Evolutionary conservation across 1,139 yeast genomes (phyloP).

Genomic region (Ashbya aceris): DNA sequence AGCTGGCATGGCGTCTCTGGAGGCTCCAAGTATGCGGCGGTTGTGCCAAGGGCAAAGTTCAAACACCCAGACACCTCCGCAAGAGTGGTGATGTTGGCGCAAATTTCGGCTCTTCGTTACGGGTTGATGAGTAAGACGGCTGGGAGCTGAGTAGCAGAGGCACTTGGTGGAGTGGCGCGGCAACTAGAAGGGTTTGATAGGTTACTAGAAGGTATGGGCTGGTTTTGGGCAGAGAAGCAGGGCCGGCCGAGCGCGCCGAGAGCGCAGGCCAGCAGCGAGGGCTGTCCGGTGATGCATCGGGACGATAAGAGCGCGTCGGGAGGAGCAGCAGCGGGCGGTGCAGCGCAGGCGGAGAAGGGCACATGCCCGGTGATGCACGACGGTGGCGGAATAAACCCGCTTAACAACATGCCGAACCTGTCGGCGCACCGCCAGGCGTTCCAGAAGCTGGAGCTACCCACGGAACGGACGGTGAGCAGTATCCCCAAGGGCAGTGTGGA

Average conservation of each 20-base stretch:
- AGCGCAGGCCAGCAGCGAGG: conserved; percentile 6
- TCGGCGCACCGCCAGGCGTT: conserved; percentile 68
- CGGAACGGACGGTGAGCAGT: conserved; percentile 72
- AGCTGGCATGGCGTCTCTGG: no score
- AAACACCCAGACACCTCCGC: no score
- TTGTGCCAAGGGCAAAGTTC: no score
- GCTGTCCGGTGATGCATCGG: conserved; percentile 19
- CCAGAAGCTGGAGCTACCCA: conserved; percentile 67
- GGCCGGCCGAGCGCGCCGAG: conserved; percentile 13
- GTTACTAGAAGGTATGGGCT: conserved; percentile 47
- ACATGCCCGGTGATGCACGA: conserved; percentile 35
- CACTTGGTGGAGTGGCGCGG: no score
- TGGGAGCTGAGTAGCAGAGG: no score
- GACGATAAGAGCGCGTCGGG: conserved; percentile 14
- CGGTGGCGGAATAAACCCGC: conserved; percentile 43
- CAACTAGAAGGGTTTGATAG: background rate
- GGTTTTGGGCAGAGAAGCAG: conserved; percentile 62
- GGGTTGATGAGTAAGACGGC: no score
- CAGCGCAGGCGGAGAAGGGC: conserved; percentile 10
- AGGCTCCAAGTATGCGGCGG: no score
- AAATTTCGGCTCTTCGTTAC: no score
- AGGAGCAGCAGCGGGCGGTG: conserved; percentile 30
- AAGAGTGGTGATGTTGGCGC: no score
- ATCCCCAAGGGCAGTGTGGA: conserved; percentile 71
- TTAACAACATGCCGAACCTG: conserved; percentile 83